Base-by-base conservation (phyloP, 345 rosid genomes). In the Xanthoceras sorbifolium region DNA sequence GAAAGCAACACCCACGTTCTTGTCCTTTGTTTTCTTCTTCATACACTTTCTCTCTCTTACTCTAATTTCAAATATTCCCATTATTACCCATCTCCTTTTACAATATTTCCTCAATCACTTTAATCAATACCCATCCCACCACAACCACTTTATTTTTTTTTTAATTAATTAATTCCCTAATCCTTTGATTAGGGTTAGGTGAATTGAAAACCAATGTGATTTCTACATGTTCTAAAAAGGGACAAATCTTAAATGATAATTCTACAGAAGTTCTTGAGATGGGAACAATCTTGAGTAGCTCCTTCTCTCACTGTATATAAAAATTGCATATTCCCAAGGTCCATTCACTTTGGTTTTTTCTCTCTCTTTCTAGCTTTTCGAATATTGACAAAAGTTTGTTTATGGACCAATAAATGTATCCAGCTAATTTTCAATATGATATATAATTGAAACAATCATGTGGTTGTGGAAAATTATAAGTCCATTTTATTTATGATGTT, bases 1-100 rank as follows among this genome's bases (percentile, higher is more conserved):
- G 79, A 78, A 75, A 71, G 74, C 85, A 48, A 75, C 82, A 7
- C 67, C 50, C 76, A 70, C 67, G 79, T 78, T 70, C 73, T 65
- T n/a, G 4, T 61, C 67, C n/a, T 18, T 74, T 57, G 72, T 81
- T 74, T 78, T 69, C 73, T 65, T 68, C 75, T 29, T 12, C 66
- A 20, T 20, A 4, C 46, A 15, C 71, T 7, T 36, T 4, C 0
- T 28, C 9, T 7, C 9, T 0, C 12, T 23, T 29, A 20, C 50
- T 5, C 63, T 70, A 1, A 40, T 73, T 73, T 73, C 57, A 73
- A 73, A 42, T 8, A 9, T 20, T 38, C 67, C 48, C 69, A 44
- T 64, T 9, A 46, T 64, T 62, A 6, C 18, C 20, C 69, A 9
- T 9, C 75, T 0, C 20, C 4, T 31, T 12, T 15, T 44, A 48